A percentile compares a stretch with the other conserved stretches of the same genome.
Evolutionary conservation across 2,329 filamentous ascomycete genomes (phyloP).

Genomic region (Pestalotiopsis sp.): DNA sequence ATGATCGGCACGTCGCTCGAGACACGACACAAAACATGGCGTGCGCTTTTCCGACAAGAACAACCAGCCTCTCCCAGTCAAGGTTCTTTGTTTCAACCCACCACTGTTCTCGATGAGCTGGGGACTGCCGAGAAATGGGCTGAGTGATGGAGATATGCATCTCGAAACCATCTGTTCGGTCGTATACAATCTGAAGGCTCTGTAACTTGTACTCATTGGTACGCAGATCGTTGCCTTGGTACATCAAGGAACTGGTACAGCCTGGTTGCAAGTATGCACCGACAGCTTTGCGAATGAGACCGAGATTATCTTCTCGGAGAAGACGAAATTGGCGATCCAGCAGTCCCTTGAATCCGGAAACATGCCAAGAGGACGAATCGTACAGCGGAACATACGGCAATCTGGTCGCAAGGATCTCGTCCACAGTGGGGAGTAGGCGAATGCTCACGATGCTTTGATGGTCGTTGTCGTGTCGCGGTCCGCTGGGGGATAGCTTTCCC

Average conservation of each 20-base stretch:
- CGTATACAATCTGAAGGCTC: not conserved
- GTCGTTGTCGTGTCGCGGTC: slow-evolving; percentile 3
- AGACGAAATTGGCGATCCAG: slow-evolving; percentile 16
- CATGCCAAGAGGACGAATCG: not conserved
- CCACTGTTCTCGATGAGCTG: slow-evolving; percentile 6
- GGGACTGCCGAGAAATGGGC: not conserved
- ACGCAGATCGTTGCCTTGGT: not conserved
- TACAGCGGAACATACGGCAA: not conserved
- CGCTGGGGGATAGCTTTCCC: not conserved
- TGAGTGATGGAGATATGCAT: not conserved
- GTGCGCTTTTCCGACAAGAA: not conserved
- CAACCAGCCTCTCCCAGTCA: slow-evolving; percentile 3
- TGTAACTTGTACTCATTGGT: not conserved
- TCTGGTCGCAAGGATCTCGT: not conserved
- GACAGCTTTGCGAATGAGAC: not conserved
- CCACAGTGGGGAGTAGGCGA: not conserved
- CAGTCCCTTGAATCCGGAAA: not conserved
- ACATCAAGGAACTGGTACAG: not conserved
- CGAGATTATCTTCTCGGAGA: slow-evolving; percentile 17
- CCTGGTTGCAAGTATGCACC: not conserved
- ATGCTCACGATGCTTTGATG: not conserved
- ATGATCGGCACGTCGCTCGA: not conserved
- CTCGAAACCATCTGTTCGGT: slow-evolving; percentile 2
- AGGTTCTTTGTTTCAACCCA: not conserved
- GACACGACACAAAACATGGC: slow-evolving; percentile 8